Base-by-base conservation (phyloP, 2,329 filamentous ascomycete species). In the Sclerotinia nivalis region DNA sequence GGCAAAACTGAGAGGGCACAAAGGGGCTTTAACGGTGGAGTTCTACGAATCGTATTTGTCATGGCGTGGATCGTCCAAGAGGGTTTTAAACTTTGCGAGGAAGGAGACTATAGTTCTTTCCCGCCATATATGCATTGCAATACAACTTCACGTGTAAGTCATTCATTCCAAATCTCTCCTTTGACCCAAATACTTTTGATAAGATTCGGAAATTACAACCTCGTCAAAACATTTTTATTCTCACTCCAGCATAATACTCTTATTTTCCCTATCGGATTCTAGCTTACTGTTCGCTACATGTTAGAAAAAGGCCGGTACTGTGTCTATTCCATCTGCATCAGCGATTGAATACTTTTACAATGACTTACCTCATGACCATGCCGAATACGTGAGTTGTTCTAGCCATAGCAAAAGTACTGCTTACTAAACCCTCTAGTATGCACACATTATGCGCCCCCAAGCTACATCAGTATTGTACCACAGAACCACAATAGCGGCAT, bases 41-140 rank as follows among this genome's bases (percentile, higher is more conserved):
- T 76, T 55, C 37, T 77, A 25, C 71, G 80, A 22, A 78, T 80
- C 69, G 81, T 81, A 66, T 80, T 80, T 2, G 80, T 83, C 79
- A 81, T 75, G 81, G 78, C 50, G 76, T 83, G 73, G 73, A 71
- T 73, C 59, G 72, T 69, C 25, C 49, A 66, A 43, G 66, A 69
- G 15, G 66, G 66, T 1, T 69, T 69, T n/a, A 64, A 69, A 55
- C 45, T 69, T 49, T 69, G 66, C 34, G 58, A 69, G 7, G 58
- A 69, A 37, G 66, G 66, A 37, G 66, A 69, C 13, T 69, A 64
- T 15, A 69, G 66, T 64, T 69, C 66, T 34, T 64, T 69, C 22
- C 66, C 66, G 7, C 66, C 66, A 25, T 69, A 69, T 18, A 40
- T 69, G 50, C 66, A 64, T 6, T 37, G 25, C 49, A 45, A 54